Base-by-base conservation (phyloP, 192 early-diverging fungal genomes). In the Podila minutissima region DNA sequence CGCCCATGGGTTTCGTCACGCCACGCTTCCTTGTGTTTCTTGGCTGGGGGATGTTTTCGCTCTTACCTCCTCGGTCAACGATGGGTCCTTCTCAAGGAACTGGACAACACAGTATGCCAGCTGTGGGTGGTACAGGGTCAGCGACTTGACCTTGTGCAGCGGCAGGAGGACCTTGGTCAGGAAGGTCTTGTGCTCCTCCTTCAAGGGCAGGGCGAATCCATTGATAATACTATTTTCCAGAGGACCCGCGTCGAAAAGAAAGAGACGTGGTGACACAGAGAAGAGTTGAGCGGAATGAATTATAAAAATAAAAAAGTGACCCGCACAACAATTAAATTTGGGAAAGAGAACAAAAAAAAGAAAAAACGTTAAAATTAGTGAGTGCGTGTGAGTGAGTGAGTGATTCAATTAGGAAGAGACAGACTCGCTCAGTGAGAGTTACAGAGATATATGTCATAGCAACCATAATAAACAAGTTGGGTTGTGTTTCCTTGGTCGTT, bases 181-280 rank as follows among this genome's bases (percentile, higher is more conserved):
- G 84, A 99, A 99, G 31, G 92, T 93, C 85, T 97, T 96, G 88
- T 99, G 98, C 86, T 99, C 98, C 64, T 99, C 96, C 83, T 99
- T 99, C 49, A 99, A 88, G 51, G 98, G 98, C 29, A 98, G 87
- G 2, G 98, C 97, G 82, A 99, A 99, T 22, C 98, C 98, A 83
- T 99, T 99, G 86, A 99, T 99, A 74, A 99, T 99, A 87, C 98
- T 99, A 60, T 5, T 41, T 67, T 38, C 15, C 15, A 17, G n/a
- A 26, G 53, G 53, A 62, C 53, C 53, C 53, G 4, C 20, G 53
- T 26, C 53, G 24, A 59, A 74, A 62, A 61, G 55, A 26, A 55
- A 55, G 31, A 32, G 59, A 61, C 17, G 59, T 26, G 59, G 59
- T 60, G 59, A 17, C 12, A 81, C 50, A 55, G 24, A 7, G 53